Conservation (phyloP, 768 basidiomycete genomes). For the Mycena amicta region DNA sequence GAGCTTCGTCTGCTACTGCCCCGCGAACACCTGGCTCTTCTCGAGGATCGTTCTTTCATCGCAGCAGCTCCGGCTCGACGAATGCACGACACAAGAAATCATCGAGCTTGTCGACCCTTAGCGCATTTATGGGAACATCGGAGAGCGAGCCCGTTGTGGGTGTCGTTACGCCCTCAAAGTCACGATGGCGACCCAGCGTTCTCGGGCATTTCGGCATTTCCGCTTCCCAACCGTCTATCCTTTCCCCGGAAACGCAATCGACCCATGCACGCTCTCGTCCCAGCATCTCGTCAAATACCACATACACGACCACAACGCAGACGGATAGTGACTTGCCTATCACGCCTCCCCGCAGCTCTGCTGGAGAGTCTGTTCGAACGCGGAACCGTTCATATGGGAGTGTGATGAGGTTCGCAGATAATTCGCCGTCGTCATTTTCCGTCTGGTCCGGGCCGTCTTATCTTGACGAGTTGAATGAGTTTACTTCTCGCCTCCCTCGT, state of each 20-base stretch:
- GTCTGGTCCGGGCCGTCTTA: constrained; percentile 30
- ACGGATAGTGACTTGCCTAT: constrained; percentile 44
- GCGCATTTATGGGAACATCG: constrained; percentile 20
- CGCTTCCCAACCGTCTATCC: constrained; percentile 43
- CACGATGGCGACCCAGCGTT: constrained; percentile 67
- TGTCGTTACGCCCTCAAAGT: constrained; percentile 27
- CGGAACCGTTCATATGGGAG: constrained; percentile 35
- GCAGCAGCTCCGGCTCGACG: constrained; percentile 34
- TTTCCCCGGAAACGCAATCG: constrained; percentile 40
- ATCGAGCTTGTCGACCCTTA: constrained; percentile 51
- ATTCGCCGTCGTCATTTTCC: constrained; percentile 28
- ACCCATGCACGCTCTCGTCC: constrained; percentile 50
- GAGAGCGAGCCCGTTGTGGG: constrained; percentile 17
- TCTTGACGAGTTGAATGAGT: constrained; percentile 18
- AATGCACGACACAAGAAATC: constrained; percentile 47
- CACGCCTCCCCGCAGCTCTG: constrained; percentile 43
- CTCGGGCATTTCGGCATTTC: constrained; percentile 64
- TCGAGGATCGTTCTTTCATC: constrained; percentile 48
- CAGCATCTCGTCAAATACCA: constrained; percentile 63
- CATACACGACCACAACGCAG: constrained; percentile 52
- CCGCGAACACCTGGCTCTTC: constrained; percentile 38
- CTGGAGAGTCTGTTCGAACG: constrained; percentile 44
- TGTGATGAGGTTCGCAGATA: constrained; percentile 33
- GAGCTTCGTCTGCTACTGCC: constrained; percentile 35
- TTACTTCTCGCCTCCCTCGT: constrained; percentile 3